Conservation (phyloP, 139 green algal genomes). For the Bryopsis sp. region DNA sequence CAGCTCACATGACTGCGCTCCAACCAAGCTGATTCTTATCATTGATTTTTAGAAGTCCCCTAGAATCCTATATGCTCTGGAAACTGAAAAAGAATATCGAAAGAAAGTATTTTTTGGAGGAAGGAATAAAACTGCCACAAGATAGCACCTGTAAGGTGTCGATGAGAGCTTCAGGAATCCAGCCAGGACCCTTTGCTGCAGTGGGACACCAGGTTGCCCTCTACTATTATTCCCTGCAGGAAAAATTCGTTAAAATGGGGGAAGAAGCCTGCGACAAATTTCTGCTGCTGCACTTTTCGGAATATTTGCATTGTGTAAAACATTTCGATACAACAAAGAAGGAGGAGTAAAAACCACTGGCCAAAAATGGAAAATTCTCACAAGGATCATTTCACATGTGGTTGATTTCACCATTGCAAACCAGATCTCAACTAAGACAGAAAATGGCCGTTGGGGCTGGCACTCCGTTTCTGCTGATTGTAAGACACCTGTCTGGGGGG, state of each 20-base stretch:
- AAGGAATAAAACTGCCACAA: neutral
- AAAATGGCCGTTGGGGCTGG: no score
- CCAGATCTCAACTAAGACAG: no score
- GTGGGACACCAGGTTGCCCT: neutral
- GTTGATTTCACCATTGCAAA: no score
- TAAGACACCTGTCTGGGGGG: no score
- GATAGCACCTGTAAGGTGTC: conserved; percentile 9
- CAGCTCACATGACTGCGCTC: neutral
- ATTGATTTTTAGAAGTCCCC: neutral
- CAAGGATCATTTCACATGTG: no score
- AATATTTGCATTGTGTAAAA: no score
- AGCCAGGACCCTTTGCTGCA: conserved; percentile 13
- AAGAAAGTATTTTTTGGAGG: neutral
- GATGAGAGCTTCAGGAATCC: conserved; percentile 9
- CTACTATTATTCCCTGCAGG: neutral
- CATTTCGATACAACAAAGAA: no score
- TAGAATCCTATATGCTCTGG: neutral
- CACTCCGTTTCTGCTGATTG: no score
- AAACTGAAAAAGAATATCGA: neutral
- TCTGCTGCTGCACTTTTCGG: no score
- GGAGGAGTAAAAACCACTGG: no score
- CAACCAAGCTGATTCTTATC: neutral
- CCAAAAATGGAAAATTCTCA: no score
- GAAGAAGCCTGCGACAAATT: no score
- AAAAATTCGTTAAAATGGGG: neutral